These are phyloP conservation scores for Quercus agrifolia DNA, from an alignment of 306 rosid genomes.

Conservation along the genomic window DNA sequence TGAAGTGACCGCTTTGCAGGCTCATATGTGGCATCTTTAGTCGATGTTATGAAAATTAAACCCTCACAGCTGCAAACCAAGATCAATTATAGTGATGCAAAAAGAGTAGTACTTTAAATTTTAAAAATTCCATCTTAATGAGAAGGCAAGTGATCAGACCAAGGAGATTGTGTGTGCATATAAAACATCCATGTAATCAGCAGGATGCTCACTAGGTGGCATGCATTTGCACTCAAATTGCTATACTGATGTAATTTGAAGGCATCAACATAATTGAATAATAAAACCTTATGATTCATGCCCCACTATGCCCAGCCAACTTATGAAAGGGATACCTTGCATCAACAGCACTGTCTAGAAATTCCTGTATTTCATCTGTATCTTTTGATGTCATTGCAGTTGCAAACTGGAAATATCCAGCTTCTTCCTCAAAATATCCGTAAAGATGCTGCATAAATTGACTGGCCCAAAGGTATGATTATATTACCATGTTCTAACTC, in stretches of 20 bases:
- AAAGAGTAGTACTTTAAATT: not conserved
- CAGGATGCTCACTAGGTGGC: not conserved
- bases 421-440: constrained; percentile 70
- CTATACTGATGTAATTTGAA: not conserved
- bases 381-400: constrained; percentile 82
- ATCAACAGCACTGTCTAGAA: constrained; percentile 73
- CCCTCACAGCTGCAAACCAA: constrained; percentile 78
- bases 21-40: constrained; percentile 87
- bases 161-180: not conserved
- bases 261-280: not conserved
- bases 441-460: constrained; percentile 66
- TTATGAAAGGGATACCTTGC: constrained; percentile 47
- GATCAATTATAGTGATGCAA: constrained; percentile 21
- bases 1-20: constrained; percentile 83
- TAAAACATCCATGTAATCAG: not conserved
- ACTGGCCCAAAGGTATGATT: not conserved
- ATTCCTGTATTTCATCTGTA: constrained; percentile 83
- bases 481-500: constrained; percentile 13
- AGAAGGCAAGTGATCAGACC: not conserved
- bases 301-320: constrained; percentile 5
- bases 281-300: not conserved
- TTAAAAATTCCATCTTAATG: not conserved
- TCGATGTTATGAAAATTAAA: constrained; percentile 72
- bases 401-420: constrained; percentile 82
- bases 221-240: constrained; percentile 5